These are phyloP conservation scores for Capsicum baccatum DNA, from an alignment of 257 asterid genomes.

Conservation along the genomic window DNA sequence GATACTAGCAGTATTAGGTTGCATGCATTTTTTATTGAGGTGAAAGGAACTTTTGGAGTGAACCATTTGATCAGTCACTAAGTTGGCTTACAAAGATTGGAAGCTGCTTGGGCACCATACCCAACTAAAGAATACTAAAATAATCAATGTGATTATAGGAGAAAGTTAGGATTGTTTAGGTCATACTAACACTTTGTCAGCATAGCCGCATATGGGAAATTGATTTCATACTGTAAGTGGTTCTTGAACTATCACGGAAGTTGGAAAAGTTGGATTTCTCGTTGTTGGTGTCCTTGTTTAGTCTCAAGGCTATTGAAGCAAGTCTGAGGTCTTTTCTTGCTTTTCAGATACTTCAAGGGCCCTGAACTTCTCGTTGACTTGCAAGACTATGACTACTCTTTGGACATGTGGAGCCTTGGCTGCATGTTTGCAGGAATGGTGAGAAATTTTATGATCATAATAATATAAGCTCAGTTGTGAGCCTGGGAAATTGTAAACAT, in stretches of 20 bases:
- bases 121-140: neutral
- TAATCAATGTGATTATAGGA: neutral
- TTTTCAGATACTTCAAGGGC: slow-evolving; percentile 56
- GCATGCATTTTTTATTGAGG: neutral
- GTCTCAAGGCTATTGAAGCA: slow-evolving; percentile 17
- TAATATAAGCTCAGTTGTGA: slow-evolving; percentile 1
- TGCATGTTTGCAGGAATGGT: slow-evolving; percentile 99
- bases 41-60: neutral
- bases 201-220: neutral
- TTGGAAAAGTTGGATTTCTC: neutral
- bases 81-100: neutral
- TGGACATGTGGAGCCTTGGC: slow-evolving; percentile 91
- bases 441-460: slow-evolving; percentile 38
- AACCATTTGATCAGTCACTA: slow-evolving; percentile 15
- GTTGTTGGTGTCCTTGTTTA: neutral
- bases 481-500: neutral
- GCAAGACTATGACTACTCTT: slow-evolving; percentile 82
- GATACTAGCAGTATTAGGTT: neutral
- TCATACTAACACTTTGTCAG: neutral
- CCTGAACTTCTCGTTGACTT: slow-evolving; percentile 78
- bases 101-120: neutral
- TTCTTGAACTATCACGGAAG: neutral
- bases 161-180: neutral
- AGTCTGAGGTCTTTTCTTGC: slow-evolving; percentile 30
- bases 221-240: neutral